These are phyloP conservation scores for Cucumis variabilis DNA, from an alignment of 331 rosid species.

Conservation along the genomic window DNA sequence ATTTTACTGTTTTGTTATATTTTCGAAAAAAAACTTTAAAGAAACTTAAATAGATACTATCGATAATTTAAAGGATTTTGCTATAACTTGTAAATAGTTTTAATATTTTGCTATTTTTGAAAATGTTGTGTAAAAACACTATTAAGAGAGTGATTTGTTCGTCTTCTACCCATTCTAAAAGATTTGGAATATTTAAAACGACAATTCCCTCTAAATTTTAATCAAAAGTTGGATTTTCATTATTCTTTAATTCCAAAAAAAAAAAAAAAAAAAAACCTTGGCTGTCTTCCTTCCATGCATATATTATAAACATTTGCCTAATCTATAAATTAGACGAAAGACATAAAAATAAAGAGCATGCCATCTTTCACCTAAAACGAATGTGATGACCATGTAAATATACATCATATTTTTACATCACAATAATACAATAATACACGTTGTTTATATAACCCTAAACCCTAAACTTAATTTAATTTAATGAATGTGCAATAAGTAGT, in stretches of 20 bases:
- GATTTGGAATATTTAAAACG: not conserved
- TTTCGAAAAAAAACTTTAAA: too few species aligned
- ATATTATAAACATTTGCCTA: not conserved
- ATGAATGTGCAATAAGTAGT: not conserved
- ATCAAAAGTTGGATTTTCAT: constrained; percentile 10
- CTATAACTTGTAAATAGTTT: too few species aligned
- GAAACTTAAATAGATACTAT: too few species aligned
- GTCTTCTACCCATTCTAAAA: not conserved
- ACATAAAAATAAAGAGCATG: not conserved
- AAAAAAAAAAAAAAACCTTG: not conserved
- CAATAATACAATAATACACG: not conserved
- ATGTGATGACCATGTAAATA: not conserved
- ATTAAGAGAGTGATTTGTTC: too few species aligned
- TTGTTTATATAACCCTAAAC: not conserved
- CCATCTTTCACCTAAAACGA: not conserved
- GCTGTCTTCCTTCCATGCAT: constrained; percentile 15
- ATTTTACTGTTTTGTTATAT: too few species aligned
- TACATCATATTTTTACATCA: not conserved
- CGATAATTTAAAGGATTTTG: too few species aligned
- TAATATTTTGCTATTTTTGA: too few species aligned
- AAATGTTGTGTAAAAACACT: too few species aligned
- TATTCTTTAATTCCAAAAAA: not conserved
- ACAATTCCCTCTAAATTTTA: not conserved
- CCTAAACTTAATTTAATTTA: not conserved
- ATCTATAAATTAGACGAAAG: not conserved